phyloP scores from a whole-genome alignment of 2,329 filamentous ascomycete genomes.

The Pseudocercospora fijiensis region DNA sequence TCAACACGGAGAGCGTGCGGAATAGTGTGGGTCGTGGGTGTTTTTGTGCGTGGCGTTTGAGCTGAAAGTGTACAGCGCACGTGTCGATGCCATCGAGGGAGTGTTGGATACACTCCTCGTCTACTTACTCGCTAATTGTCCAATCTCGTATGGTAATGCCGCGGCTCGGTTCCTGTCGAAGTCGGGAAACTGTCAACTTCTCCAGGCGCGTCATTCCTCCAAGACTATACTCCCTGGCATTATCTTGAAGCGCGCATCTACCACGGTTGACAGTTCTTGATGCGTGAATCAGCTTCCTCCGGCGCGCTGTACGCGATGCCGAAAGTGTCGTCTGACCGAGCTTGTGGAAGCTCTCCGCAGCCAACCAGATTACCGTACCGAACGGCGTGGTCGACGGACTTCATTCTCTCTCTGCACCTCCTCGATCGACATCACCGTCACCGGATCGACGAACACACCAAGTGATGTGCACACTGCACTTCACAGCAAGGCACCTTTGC shows the following conservation, averaged over 20 bases:
- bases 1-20: neutral
- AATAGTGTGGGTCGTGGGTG: slow-evolving; percentile 1
- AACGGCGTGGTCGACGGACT: slow-evolving; percentile 4
- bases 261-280: neutral
- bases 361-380: neutral
- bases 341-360: neutral
- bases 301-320: neutral
- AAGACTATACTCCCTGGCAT: neutral
- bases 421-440: neutral
- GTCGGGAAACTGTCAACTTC: neutral
- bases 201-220: neutral
- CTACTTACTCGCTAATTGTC: neutral
- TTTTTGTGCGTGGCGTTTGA: neutral
- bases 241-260: neutral
- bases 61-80: slow-evolving; percentile 4
- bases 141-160: neutral
- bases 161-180: neutral
- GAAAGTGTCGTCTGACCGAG: slow-evolving; percentile 1
- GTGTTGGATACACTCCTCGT: slow-evolving; percentile 1
- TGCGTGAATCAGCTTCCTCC: neutral
- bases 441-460: slow-evolving; percentile 1
- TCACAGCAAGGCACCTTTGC: neutral
- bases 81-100: neutral
- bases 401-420: neutral
- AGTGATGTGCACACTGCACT: neutral